Base-by-base conservation (phyloP, 2,329 filamentous ascomycete genomes). In the Aspergillus latus region DNA sequence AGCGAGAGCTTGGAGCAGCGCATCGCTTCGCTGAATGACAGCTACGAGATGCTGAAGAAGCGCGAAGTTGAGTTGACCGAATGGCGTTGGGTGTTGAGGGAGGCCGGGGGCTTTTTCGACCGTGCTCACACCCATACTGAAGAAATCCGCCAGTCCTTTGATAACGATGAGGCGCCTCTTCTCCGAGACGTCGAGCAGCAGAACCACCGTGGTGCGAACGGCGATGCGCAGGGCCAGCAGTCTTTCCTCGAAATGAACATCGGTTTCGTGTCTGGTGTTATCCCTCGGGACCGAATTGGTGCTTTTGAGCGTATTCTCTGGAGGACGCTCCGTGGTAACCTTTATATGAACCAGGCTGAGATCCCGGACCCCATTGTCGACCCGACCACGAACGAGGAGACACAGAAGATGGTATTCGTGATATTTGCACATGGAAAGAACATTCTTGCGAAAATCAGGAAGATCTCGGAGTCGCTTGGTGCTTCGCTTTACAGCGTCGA, bases 291-390 rank as follows among this genome's bases (percentile, higher is more conserved):
- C 70, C 87, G 93, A 49, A 93, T 99, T 59, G 92, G 88, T 11
- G 90, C 93, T 28, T 99, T 99, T 71, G 95, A 99, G 79, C 88
- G 94, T 58, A 99, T 99, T 65, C 82, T 99, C 50, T 99, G 94
- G 94, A 87, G 94, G 68, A 97, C 95, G 0, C 85, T 99, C 42
- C 91, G 94, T 74, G 94, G 94, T 68, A 99, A 99, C 76, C 80
- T 99, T 62, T 99, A 97, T 82, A 99, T 99, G 94, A 99, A 99
- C 78, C 95, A 99, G 80, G 93, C 93, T 40, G 94, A 99, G 81
- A 99, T 99, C 60, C 88, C 92, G 6, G 93, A 99, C 73, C 86
- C 90, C 37, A 88, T 99, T 65, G 82, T 96, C 72, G 90, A 99
- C 74, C 93, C 94, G 13, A 84, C 88, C 71, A 96, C 86, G 78